Conservation (phyloP, 495 filamentous ascomycete genomes). For the Cercophora newfieldiana region DNA sequence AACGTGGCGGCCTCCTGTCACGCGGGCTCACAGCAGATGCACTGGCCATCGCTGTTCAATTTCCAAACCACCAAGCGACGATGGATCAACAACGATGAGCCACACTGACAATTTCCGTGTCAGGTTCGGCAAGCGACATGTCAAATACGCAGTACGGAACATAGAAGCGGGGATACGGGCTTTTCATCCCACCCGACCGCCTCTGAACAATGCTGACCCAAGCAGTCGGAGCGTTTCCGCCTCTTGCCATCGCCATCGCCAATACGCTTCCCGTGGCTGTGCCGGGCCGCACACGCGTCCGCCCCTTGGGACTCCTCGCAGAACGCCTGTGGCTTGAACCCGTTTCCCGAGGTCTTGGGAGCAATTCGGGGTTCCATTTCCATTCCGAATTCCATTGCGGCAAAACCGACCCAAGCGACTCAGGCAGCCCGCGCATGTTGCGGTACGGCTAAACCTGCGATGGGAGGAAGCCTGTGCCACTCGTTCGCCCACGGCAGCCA, state of each 20-base stretch:
- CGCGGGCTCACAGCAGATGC: not conserved
- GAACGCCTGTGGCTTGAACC: constrained; percentile 11
- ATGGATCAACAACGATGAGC: not conserved
- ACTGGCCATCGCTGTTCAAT: not conserved
- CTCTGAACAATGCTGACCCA: not conserved
- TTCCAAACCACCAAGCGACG: not conserved
- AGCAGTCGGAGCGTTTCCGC: not conserved
- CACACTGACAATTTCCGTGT: not conserved
- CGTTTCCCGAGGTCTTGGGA: not conserved
- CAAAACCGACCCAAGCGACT: not conserved
- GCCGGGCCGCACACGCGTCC: constrained; percentile 4
- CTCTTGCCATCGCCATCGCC: not conserved
- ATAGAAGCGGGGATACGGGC: not conserved
- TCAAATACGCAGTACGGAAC: not conserved
- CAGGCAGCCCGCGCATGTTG: not conserved
- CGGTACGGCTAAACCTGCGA: not conserved
- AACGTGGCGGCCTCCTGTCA: not conserved
- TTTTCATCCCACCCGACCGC: not conserved
- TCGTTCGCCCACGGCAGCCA: not conserved
- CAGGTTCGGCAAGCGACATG: not conserved
- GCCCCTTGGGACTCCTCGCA: not conserved
- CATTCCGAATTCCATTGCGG: not conserved
- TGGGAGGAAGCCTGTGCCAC: not conserved
- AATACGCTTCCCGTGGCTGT: not conserved
- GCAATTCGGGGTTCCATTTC: too few relatives aligned